Evolutionary conservation across 768 basidiomycete genomes (phyloP).

Genomic region (Agaricus subrufescens): DNA sequence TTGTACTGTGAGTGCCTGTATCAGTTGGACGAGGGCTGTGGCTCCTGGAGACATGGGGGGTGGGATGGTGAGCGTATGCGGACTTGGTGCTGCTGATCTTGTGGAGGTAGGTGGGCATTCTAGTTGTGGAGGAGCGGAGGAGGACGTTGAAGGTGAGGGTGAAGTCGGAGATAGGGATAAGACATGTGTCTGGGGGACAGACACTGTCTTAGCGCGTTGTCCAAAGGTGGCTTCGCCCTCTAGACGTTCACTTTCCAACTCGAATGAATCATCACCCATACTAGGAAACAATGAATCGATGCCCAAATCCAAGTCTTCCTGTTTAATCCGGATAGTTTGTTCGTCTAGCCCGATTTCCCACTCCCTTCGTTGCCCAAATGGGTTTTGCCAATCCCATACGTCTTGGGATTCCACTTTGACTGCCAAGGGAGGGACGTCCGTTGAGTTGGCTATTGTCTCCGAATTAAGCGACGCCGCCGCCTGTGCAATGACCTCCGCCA

Average conservation of each 20-base stretch:
- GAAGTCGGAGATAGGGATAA: constrained; percentile 37
- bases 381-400: constrained; percentile 40
- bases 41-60: constrained; percentile 16
- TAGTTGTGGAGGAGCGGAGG: constrained; percentile 1
- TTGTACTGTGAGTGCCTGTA: constrained; percentile 7
- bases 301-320: constrained; percentile 37
- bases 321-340: constrained; percentile 34
- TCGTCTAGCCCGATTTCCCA: constrained; percentile 27
- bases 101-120: neutral
- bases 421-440: constrained; percentile 13
- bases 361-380: constrained; percentile 15
- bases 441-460: constrained; percentile 9
- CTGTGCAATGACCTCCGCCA: constrained; percentile 37
- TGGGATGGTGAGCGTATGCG: constrained; percentile 10
- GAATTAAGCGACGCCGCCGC: constrained; percentile 28
- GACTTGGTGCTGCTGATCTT: neutral
- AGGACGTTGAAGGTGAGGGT: constrained; percentile 18
- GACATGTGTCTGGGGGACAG: constrained; percentile 24
- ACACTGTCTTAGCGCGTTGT: neutral
- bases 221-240: neutral
- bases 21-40: constrained; percentile 5
- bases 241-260: neutral
- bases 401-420: constrained; percentile 43
- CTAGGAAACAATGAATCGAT: constrained; percentile 30
- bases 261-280: constrained; percentile 4